phyloP scores from a whole-genome alignment of 2,329 filamentous ascomycete genomes.

The Hyphodiscus sp. region DNA sequence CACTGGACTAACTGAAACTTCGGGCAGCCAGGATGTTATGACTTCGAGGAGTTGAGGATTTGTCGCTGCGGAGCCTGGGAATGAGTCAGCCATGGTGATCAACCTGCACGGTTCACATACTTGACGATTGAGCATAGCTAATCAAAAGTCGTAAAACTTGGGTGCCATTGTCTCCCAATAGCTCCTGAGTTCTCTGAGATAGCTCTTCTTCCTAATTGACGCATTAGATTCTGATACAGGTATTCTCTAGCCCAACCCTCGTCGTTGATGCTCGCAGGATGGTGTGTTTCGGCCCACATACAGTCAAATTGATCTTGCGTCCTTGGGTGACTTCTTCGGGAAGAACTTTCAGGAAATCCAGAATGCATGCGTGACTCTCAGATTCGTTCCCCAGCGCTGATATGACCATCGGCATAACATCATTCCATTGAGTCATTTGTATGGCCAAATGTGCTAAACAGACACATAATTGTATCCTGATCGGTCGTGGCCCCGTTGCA shows the following conservation, averaged over 20 bases:
- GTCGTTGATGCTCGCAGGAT: constrained; percentile 34
- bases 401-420: constrained; percentile 79
- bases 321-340: constrained; percentile 99
- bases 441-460: constrained; percentile 92
- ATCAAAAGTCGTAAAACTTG: constrained; percentile 83
- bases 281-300: constrained; percentile 67
- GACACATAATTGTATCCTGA: constrained; percentile 87
- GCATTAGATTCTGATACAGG: constrained; percentile 40
- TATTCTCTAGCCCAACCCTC: constrained; percentile 30
- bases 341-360: constrained; percentile 94
- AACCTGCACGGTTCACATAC: constrained; percentile 44
- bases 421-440: constrained; percentile 93
- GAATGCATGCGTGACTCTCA: constrained; percentile 75
- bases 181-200: constrained; percentile 73
- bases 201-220: constrained; percentile 87
- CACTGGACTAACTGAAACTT: constrained; percentile 78
- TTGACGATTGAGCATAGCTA: constrained; percentile 85
- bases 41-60: constrained; percentile 92
- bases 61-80: constrained; percentile 63
- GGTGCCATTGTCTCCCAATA: constrained; percentile 83
- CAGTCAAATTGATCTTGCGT: constrained; percentile 97
- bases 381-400: constrained; percentile 69
- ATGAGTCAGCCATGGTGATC: constrained; percentile 19
- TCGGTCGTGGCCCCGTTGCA: constrained; percentile 73
- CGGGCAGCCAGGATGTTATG: constrained; percentile 92